Evolutionary conservation across 495 filamentous ascomycete species (phyloP).

Genomic region (Hyaloscypha variabilis): DNA sequence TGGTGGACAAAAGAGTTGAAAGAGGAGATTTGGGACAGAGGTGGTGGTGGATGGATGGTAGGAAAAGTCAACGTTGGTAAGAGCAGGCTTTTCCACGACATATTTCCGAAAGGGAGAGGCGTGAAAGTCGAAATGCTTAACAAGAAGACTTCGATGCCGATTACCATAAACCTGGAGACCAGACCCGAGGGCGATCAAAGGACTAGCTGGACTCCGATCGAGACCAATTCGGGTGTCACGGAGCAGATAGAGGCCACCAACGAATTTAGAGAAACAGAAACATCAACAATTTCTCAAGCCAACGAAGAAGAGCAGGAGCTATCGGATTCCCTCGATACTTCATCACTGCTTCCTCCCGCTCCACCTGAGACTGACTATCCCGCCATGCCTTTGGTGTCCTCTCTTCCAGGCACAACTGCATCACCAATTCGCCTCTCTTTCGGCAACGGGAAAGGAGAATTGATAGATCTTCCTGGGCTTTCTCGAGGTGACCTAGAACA

Average conservation of each 20-base stretch:
- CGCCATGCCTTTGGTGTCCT: conserved; percentile 78
- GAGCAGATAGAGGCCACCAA: not conserved
- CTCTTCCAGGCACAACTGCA: conserved; percentile 90
- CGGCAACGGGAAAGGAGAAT: conserved; percentile 79
- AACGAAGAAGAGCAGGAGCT: not conserved
- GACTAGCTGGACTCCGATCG: conserved; percentile 18
- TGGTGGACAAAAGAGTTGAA: conserved; percentile 92
- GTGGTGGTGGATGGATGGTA: conserved; percentile 93
- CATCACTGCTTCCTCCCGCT: conserved; percentile 68
- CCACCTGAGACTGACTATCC: conserved; percentile 74
- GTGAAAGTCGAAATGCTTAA: conserved; percentile 30
- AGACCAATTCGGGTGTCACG: not conserved
- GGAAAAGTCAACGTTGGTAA: conserved; percentile 99
- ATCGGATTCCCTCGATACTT: conserved; percentile 17
- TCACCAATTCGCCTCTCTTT: conserved; percentile 91
- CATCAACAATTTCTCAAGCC: conserved; percentile 1
- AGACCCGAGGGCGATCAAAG: not conserved
- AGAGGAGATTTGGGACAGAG: conserved; percentile 77
- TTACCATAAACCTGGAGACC: conserved; percentile 35
- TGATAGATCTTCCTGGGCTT: conserved; percentile 93
- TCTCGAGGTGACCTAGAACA: conserved; percentile 69
- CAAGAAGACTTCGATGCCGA: conserved; percentile 21
- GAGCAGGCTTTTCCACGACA: conserved; percentile 81
- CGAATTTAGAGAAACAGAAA: conserved; percentile 23
- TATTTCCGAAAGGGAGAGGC: conserved; percentile 81